Evolutionary conservation across 495 filamentous ascomycete genomes (phyloP).

Genomic region (Umbilicaria muhlenbergii): DNA sequence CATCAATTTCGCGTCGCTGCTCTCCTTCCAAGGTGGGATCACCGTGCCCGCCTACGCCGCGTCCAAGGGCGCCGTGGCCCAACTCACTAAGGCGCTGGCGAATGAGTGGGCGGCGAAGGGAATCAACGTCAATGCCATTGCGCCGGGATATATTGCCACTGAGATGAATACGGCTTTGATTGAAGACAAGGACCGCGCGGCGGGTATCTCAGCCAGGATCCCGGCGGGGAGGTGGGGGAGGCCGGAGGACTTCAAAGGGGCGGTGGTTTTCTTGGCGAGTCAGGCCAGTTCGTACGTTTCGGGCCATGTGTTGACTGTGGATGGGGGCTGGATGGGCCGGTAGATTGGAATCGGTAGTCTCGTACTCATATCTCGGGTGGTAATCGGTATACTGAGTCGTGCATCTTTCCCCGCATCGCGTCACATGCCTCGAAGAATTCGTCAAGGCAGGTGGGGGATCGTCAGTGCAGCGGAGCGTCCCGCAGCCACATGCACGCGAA

Average conservation of each 20-base stretch:
- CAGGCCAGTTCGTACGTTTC: constrained; percentile 65
- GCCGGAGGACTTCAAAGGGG: constrained; percentile 83
- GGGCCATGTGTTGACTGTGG: constrained; percentile 67
- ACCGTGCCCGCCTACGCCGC: constrained; percentile 87
- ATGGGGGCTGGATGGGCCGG: constrained; percentile 91
- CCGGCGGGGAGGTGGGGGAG: constrained; percentile 76
- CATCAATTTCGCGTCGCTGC: constrained; percentile 73
- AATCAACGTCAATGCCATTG: constrained; percentile 68
- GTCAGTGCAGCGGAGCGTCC: too few species aligned
- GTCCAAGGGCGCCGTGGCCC: constrained; percentile 71
- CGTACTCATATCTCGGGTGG: too few species aligned
- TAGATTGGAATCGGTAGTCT: constrained; percentile 18
- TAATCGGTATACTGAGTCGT: too few species aligned
- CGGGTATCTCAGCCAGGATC: constrained; percentile 65
- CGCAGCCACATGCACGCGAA: too few species aligned
- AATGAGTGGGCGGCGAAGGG: constrained; percentile 77
- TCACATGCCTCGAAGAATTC: too few species aligned
- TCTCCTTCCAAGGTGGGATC: constrained; percentile 83
- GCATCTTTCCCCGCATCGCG: too few species aligned
- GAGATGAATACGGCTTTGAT: constrained; percentile 86
- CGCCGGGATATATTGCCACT: constrained; percentile 72
- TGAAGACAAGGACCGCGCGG: constrained; percentile 48
- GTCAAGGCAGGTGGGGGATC: too few species aligned
- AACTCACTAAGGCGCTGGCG: constrained; percentile 73
- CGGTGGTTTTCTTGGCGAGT: constrained; percentile 62